phyloP scores from a whole-genome alignment of 2,329 filamentous ascomycete species.

The Botrytis hyacinthi region DNA sequence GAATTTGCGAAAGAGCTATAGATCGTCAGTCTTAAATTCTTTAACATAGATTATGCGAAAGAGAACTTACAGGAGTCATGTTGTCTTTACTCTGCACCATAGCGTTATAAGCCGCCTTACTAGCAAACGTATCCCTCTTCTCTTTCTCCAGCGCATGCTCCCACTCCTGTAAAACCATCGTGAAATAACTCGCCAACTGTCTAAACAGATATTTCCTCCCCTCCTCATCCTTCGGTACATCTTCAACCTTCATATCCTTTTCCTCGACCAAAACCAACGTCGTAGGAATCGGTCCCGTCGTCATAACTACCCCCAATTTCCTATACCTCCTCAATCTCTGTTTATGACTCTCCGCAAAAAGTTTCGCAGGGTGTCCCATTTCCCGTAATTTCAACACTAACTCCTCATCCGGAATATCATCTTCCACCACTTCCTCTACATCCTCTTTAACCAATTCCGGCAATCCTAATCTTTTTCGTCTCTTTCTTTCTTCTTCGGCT shows the following conservation, averaged over 20 bases:
- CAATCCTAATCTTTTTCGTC: conserved; percentile 75
- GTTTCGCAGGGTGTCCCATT: conserved; percentile 66
- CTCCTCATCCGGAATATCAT: conserved; percentile 70
- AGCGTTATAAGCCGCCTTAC: conserved; percentile 76
- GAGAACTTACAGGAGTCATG: conserved; percentile 65
- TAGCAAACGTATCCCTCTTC: conserved; percentile 64
- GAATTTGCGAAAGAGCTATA: conserved; percentile 77
- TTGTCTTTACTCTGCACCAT: conserved; percentile 88
- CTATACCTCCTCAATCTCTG: conserved; percentile 69
- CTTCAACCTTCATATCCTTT: conserved; percentile 80
- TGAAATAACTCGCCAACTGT: conserved; percentile 93
- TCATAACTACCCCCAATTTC: conserved; percentile 59
- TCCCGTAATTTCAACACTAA: conserved; percentile 65
- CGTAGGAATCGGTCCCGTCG: conserved; percentile 81
- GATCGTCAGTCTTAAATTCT: conserved; percentile 22
- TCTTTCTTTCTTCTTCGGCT: conserved; percentile 66
- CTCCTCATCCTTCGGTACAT: conserved; percentile 60
- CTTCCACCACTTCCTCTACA: conserved; percentile 48
- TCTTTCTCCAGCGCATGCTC: conserved; percentile 71
- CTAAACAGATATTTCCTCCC: conserved; percentile 73
- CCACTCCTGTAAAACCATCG: conserved; percentile 91
- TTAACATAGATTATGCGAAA: neutral
- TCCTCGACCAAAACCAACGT: conserved; percentile 76
- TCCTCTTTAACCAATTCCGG: conserved; percentile 64
- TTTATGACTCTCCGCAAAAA: conserved; percentile 81